Percentiles rank a stretch among this genome's conserved stretches.
phyloP scores from a whole-genome alignment of 225 moss, liverwort and hornwort species.

The Physcomitrium patens region DNA sequence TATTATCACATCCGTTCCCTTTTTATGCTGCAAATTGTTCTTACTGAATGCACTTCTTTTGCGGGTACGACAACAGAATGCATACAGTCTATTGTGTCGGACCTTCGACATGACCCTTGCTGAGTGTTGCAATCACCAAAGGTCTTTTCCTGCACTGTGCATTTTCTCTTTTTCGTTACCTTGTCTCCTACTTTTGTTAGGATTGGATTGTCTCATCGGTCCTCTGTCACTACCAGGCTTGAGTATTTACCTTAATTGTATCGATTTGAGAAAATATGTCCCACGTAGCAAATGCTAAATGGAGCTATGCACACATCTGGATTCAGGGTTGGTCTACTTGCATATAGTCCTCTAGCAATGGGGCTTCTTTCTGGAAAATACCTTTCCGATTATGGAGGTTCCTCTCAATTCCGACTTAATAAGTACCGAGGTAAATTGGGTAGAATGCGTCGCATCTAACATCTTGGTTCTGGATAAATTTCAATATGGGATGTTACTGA shows the following conservation, averaged over 20 bases:
- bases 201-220: neutral
- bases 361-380: slow-evolving; percentile 85
- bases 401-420: slow-evolving; percentile 68
- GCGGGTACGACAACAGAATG: slow-evolving; percentile 67
- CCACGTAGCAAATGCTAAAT: slow-evolving; percentile 1
- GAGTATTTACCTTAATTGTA: neutral
- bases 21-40: neutral
- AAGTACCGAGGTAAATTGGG: slow-evolving; percentile 68
- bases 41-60: slow-evolving; percentile 19
- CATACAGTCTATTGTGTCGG: slow-evolving; percentile 85
- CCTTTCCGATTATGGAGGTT: slow-evolving; percentile 51
- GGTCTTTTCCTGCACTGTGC: slow-evolving; percentile 36
- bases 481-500: neutral
- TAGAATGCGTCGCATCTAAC: neutral
- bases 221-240: neutral
- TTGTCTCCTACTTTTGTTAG: slow-evolving; percentile 19
- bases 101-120: slow-evolving; percentile 84
- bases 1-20: neutral
- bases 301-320: slow-evolving; percentile 16
- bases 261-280: slow-evolving; percentile 15
- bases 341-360: slow-evolving; percentile 90
- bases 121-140: slow-evolving; percentile 84
- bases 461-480: slow-evolving; percentile 12
- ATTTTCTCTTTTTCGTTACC: slow-evolving; percentile 4
- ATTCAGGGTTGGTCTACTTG: slow-evolving; percentile 74